These are phyloP conservation scores for Hydrangea macrophylla DNA, from an alignment of 148 eudicot genomes.

Conservation along the genomic window DNA sequence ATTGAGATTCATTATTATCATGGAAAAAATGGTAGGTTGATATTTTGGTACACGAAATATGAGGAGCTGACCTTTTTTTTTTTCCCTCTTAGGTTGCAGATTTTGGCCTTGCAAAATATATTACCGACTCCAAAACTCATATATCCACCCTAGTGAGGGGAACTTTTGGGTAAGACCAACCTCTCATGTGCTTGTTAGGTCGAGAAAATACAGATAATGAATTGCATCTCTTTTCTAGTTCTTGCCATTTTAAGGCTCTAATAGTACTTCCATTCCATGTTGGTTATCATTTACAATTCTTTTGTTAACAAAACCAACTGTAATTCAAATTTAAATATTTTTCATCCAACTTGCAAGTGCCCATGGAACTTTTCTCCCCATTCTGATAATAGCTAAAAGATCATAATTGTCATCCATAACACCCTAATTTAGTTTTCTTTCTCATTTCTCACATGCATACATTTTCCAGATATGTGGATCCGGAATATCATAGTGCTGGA, in stretches of 20 bases:
- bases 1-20: not conserved
- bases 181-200: not conserved
- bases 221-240: not conserved
- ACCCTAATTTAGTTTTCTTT: not conserved
- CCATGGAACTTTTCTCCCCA: not conserved
- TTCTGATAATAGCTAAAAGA: not conserved
- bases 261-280: too few relatives aligned
- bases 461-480: conserved; percentile 71
- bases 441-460: not conserved
- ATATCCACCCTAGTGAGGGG: conserved; percentile 98
- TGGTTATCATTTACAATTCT: too few relatives aligned
- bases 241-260: too few relatives aligned
- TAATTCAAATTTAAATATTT: too few relatives aligned
- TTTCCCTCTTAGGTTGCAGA: conserved; percentile 90
- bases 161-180: conserved; percentile 80
- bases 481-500: conserved; percentile 90
- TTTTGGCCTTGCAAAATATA: conserved; percentile 89
- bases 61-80: conserved; percentile 4
- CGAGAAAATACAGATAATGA: not conserved
- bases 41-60: too few relatives aligned
- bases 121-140: conserved; percentile 82
- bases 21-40: not conserved
- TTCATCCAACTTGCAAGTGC: not conserved
- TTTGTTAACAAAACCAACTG: too few relatives aligned
- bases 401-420: not conserved